phyloP scores from a whole-genome alignment of 352 stramenopile species.

The Phytophthora europaea region DNA sequence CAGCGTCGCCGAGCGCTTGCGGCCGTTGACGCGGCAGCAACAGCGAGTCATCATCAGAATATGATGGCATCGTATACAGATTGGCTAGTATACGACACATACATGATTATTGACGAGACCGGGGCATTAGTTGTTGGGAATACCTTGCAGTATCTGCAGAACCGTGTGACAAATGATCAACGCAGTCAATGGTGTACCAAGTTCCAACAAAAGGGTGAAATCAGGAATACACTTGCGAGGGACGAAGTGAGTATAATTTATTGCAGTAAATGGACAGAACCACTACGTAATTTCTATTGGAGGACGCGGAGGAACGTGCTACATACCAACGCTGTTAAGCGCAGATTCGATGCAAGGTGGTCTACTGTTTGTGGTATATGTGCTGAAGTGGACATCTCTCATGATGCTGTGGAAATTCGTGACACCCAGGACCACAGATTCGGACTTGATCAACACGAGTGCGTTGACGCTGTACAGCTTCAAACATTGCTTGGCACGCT shows the following conservation, averaged over 20 bases:
- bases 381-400: neutral
- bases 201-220: neutral
- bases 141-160: neutral
- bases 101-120: neutral
- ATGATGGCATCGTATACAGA: neutral
- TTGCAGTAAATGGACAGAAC: neutral
- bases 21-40: neutral
- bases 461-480: too few relatives aligned
- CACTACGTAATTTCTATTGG: neutral
- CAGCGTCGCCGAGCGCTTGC: too few relatives aligned
- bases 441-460: too few relatives aligned
- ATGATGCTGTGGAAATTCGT: too few relatives aligned
- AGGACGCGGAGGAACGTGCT: neutral
- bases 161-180: too few relatives aligned
- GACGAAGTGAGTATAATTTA: neutral
- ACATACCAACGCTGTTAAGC: constrained; percentile 3
- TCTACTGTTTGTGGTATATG: neutral
- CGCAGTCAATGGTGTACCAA: too few relatives aligned
- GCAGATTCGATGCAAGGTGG: neutral
- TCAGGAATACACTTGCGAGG: neutral
- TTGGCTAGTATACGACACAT: neutral
- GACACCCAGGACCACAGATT: too few relatives aligned
- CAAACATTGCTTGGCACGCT: too few relatives aligned
- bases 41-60: neutral
- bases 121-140: neutral